phyloP scores from a whole-genome alignment of 257 asterid genomes.

The Linaria vulgaris region DNA sequence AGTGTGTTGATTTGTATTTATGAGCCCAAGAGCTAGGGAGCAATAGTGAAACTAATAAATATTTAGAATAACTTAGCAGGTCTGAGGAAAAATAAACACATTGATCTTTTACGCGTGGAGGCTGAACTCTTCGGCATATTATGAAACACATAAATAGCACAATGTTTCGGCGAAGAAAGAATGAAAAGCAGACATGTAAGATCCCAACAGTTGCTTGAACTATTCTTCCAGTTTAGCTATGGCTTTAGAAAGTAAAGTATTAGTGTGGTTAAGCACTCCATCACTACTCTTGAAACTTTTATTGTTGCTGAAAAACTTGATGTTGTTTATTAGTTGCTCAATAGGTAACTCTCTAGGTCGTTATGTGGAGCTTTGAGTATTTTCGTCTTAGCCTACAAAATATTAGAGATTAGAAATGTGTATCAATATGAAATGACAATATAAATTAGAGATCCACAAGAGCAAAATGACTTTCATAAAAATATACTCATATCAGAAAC shows the following conservation, averaged over 20 bases:
- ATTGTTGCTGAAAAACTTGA: slow-evolving; percentile 83
- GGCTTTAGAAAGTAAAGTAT: slow-evolving; percentile 83
- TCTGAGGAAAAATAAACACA: slow-evolving; percentile 3
- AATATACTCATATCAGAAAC: neutral
- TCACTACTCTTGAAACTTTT: slow-evolving; percentile 96
- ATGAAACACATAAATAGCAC: neutral
- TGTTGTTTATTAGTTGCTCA: slow-evolving; percentile 80
- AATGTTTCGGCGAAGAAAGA: slow-evolving; percentile 21
- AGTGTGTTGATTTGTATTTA: too few relatives aligned
- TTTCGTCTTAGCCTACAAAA: slow-evolving; percentile 84
- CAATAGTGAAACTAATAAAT: neutral
- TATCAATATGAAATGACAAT: slow-evolving; percentile 12
- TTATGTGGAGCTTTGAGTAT: slow-evolving; percentile 96
- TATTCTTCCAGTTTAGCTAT: slow-evolving; percentile 95
- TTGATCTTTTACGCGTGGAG: neutral
- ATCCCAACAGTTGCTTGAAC: slow-evolving; percentile 72
- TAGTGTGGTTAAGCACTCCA: slow-evolving; percentile 88
- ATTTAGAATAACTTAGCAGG: neutral
- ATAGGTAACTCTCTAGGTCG: slow-evolving; percentile 96
- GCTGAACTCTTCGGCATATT: slow-evolving; percentile 16
- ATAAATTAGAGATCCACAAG: slow-evolving; percentile 14
- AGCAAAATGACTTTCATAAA: neutral
- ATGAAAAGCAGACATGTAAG: slow-evolving; percentile 63
- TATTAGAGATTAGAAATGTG: slow-evolving; percentile 17
- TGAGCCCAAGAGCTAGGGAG: neutral